These are phyloP conservation scores for Aspergillus panamensis DNA, from an alignment of 495 filamentous ascomycete genomes.

Conservation along the genomic window DNA sequence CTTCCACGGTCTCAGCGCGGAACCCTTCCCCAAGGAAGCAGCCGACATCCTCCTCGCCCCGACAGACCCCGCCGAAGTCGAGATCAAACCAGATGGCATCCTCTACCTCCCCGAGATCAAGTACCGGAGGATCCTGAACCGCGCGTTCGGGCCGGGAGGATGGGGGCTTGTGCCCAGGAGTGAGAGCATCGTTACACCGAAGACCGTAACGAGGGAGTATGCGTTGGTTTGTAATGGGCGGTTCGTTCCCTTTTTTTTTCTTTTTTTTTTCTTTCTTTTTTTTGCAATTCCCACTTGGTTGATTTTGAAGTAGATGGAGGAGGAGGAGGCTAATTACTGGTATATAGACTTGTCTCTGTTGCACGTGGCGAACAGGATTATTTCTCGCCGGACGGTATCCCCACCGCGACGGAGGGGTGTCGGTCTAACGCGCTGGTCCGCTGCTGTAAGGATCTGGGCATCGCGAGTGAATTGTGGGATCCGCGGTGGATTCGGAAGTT, in stretches of 20 bases:
- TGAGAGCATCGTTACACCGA: slow-evolving; percentile 85
- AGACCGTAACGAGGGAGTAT: slow-evolving; percentile 90
- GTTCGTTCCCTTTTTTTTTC: slow-evolving; percentile 48
- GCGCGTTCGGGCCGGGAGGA: slow-evolving; percentile 88
- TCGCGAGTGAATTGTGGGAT: slow-evolving; percentile 96
- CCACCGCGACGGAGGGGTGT: slow-evolving; percentile 95
- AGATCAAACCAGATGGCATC: slow-evolving; percentile 96
- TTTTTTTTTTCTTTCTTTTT: slow-evolving; percentile 1
- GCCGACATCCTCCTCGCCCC: slow-evolving; percentile 66
- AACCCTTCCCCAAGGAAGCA: slow-evolving; percentile 73
- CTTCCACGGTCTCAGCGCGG: slow-evolving; percentile 78
- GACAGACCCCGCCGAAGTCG: slow-evolving; percentile 71
- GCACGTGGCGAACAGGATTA: slow-evolving; percentile 95
- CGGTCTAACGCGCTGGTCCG: slow-evolving; percentile 96
- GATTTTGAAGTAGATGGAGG: neutral
- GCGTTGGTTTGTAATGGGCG: slow-evolving; percentile 85
- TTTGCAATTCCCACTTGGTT: neutral
- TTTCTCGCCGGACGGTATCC: slow-evolving; percentile 86
- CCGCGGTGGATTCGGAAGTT: slow-evolving; percentile 80
- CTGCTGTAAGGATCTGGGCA: slow-evolving; percentile 95
- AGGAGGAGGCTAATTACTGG: neutral
- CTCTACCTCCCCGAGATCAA: slow-evolving; percentile 98
- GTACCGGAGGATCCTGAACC: slow-evolving; percentile 87
- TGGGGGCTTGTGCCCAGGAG: slow-evolving; percentile 92
- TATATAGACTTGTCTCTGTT: slow-evolving; percentile 74